Conservation (phyloP, 306 rosid genomes). For the Fagus sylvatica region DNA sequence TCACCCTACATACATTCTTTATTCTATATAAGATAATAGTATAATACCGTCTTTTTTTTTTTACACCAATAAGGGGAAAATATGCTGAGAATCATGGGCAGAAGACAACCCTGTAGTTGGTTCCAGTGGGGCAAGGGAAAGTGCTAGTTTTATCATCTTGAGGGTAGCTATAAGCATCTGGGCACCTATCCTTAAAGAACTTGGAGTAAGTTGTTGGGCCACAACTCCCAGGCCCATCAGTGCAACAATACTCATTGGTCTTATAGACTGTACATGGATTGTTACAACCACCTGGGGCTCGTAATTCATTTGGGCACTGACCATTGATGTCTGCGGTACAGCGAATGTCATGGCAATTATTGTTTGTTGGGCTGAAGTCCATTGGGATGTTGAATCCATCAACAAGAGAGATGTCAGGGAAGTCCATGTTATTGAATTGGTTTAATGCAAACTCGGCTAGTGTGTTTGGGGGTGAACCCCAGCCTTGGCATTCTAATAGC, state of each 20-base stretch:
- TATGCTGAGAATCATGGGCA: neutral
- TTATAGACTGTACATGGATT: slow-evolving; percentile 16
- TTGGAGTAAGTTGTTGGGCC: slow-evolving; percentile 15
- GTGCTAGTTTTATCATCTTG: slow-evolving; percentile 14
- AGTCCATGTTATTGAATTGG: slow-evolving; percentile 13
- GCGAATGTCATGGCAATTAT: neutral
- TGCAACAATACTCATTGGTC: slow-evolving; percentile 14
- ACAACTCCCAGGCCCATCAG: neutral
- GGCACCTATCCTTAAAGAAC: slow-evolving; percentile 22
- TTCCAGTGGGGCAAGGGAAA: slow-evolving; percentile 1
- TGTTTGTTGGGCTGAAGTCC: slow-evolving; percentile 26
- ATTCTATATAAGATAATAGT: too few species aligned
- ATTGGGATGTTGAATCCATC: slow-evolving; percentile 39
- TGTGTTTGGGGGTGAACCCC: slow-evolving; percentile 28
- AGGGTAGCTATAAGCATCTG: slow-evolving; percentile 16
- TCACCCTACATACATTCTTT: too few species aligned
- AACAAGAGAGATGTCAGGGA: slow-evolving; percentile 22
- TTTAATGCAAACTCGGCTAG: slow-evolving; percentile 18
- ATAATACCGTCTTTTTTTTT: too few species aligned
- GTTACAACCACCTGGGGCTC: slow-evolving; percentile 14
- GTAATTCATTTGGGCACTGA: slow-evolving; percentile 10
- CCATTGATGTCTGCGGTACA: slow-evolving; percentile 14
- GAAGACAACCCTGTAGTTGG: neutral
- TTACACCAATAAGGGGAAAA: too few species aligned
- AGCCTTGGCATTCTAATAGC: neutral